Conservation (phyloP, 306 rosid genomes). For the Arachis hypogaea region DNA sequence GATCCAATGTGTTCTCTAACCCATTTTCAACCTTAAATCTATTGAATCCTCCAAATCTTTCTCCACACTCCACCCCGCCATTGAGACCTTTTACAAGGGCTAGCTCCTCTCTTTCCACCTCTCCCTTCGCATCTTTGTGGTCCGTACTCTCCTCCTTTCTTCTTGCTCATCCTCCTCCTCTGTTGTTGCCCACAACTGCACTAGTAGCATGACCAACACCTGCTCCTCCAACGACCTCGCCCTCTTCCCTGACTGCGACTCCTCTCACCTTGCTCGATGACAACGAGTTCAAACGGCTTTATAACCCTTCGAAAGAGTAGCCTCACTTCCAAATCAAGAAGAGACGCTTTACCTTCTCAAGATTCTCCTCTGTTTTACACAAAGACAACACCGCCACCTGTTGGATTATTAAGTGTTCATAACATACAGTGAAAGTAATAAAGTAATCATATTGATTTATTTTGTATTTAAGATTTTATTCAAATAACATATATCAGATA, state of each 20-base stretch:
- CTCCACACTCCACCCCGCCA: constrained; percentile 71
- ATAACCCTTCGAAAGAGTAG: neutral
- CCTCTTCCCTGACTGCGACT: constrained; percentile 58
- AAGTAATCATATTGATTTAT: too few species aligned
- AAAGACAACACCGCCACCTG: constrained; percentile 37
- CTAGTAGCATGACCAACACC: constrained; percentile 72
- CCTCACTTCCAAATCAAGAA: constrained; percentile 46
- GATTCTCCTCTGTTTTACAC: constrained; percentile 81
- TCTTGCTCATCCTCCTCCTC: constrained; percentile 54
- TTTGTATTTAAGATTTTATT: too few species aligned
- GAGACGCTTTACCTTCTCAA: constrained; percentile 58
- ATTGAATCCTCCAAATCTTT: constrained; percentile 55
- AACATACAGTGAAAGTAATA: too few species aligned
- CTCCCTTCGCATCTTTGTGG: constrained; percentile 77
- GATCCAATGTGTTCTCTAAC: too few species aligned
- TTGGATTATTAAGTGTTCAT: too few species aligned
- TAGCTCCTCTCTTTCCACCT: constrained; percentile 81
- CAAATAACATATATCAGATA: too few species aligned
- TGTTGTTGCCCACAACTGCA: constrained; percentile 68
- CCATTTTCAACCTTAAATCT: too few species aligned
- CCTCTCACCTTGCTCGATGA: constrained; percentile 76
- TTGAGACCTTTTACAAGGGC: constrained; percentile 90
- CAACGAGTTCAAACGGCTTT: constrained; percentile 59
- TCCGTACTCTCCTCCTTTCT: constrained; percentile 67
- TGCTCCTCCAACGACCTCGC: constrained; percentile 51